phyloP scores from a whole-genome alignment of 2,329 filamentous ascomycete genomes.

The Parastagonospora avenae region DNA sequence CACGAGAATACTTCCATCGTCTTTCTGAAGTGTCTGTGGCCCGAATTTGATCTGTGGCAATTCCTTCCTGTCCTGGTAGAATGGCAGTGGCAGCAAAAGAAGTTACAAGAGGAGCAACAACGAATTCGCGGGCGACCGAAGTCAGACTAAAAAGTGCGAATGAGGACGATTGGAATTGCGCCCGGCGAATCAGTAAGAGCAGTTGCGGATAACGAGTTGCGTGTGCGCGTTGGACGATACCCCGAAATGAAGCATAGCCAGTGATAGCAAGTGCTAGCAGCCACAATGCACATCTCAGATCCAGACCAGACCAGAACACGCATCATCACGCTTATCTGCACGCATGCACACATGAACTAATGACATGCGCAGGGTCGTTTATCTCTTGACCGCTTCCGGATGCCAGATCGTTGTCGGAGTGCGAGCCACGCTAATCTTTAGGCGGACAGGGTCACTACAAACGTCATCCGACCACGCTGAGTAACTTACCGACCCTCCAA shows the following conservation, averaged over 20 bases:
- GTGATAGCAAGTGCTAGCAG: conserved; percentile 23
- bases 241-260: conserved; percentile 25
- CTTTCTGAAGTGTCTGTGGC: conserved; percentile 92
- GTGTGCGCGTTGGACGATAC: conserved; percentile 30
- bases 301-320: conserved; percentile 4
- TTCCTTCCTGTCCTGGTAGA: conserved; percentile 92
- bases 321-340: conserved; percentile 4
- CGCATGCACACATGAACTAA: conserved; percentile 16
- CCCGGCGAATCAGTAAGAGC: background rate
- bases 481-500: no score
- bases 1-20: conserved; percentile 91
- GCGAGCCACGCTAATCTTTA: conserved; percentile 1
- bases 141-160: conserved; percentile 23
- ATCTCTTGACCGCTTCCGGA: conserved; percentile 3
- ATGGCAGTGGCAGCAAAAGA: conserved; percentile 72
- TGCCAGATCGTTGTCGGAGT: background rate
- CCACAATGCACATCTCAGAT: conserved; percentile 13
- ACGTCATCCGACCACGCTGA: background rate
- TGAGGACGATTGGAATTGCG: background rate
- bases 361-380: conserved; percentile 15
- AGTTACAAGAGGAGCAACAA: conserved; percentile 46
- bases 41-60: conserved; percentile 91
- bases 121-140: conserved; percentile 36
- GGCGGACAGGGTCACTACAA: background rate
- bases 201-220: conserved; percentile 10